Base-by-base conservation (phyloP, 2,329 filamentous ascomycete genomes). In the Phoma sp. region DNA sequence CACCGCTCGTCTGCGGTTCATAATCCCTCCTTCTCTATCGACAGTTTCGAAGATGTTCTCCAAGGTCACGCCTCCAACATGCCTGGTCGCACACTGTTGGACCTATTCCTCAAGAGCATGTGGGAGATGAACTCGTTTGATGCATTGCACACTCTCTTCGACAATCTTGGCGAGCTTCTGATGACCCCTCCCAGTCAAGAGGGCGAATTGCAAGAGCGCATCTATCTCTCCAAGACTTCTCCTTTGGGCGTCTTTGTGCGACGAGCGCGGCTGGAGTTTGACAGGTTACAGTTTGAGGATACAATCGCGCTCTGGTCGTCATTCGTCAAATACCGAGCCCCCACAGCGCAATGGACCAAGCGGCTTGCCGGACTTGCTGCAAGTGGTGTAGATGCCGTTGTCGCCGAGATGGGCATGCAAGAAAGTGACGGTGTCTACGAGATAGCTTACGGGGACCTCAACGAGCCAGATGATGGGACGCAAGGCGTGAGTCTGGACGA, bases 61-160 rank as follows among this genome's bases (percentile, higher is more conserved):
- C 74, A 76, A 18, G 48, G 56, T 28, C 79, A 77, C 57, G 65
- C 75, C 11, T 84, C 83, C 1, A 80, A 74, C 7, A 77, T 91
- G 51, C 89, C 92, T 0, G 92, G 92, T 2, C 84, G 90, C 40
- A 88, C 84, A n/a, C 77, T 97, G n/a, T 95, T 93, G 86, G 92
- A 98, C 69, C 79, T 89, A 2, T 91, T 97, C 51, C 82, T 98
- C 11, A 84, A 85, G 49, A 88, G 87, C 59, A 78, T 98, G 20
- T 98, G 95, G 93, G 82, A 83, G 14, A 85, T 98, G 61, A 87
- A 93, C 68, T 93, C 89, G 17, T 83, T 96, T 10, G 86, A 98
- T 75, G 85, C 87, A 0, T 77, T 98, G n/a, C 86, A 93, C 67
- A 79, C 81, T 2, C 93, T 96, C 72, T 91, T 96, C 68, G 82